Evolutionary conservation across 2,329 filamentous ascomycete species (phyloP), one percentile per base, ranked within the genome.

Genomic region (Stagonosporopsis rhizophila): DNA sequence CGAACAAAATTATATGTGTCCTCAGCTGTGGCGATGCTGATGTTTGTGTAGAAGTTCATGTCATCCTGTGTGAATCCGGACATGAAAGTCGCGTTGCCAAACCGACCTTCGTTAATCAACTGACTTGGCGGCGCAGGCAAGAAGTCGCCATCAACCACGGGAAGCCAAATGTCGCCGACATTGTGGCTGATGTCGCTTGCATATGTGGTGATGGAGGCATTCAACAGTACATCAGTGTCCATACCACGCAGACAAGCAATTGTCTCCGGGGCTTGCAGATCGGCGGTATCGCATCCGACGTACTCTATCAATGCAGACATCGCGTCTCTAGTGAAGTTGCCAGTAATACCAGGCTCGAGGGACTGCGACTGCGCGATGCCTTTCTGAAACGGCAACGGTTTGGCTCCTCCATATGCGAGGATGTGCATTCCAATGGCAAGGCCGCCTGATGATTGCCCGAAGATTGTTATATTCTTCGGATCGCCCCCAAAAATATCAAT

Each of bases 111-210:
- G 1, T 62, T 66, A 20, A 81, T 69, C 9, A 82, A 73, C 51
- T 75, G 62, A 6, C 78, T 80, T 1, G 81, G 77, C 5, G 80
- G 66, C 1, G 70, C 76, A 23, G 80, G 80, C n/a, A 83, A 67
- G 61, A 82, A 82, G 60, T 82, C 80, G 14, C 77, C 78, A 55
- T 84, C 81, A 0, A 83, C 79, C 0, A 71, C 76, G 0, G 82
- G 82, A 0, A 83, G 35, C 78, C 80, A 85, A 45, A 82, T 77
- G 51, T 84, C 82, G 12, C 82, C 82, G 46, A 74, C 64, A 38
- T 76, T 77, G 35, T 71, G 66, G 2, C 48, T 58, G 15, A 76
- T 73, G 44, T 78, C 79, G 5, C 60, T 65, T 8, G 58, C 39
- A 49, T 81, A 79, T 0, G 80, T 82, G 0, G 71, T 64, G n/a